Conservation (phyloP, 257 asterid genomes). For the Henckelia pumila region DNA sequence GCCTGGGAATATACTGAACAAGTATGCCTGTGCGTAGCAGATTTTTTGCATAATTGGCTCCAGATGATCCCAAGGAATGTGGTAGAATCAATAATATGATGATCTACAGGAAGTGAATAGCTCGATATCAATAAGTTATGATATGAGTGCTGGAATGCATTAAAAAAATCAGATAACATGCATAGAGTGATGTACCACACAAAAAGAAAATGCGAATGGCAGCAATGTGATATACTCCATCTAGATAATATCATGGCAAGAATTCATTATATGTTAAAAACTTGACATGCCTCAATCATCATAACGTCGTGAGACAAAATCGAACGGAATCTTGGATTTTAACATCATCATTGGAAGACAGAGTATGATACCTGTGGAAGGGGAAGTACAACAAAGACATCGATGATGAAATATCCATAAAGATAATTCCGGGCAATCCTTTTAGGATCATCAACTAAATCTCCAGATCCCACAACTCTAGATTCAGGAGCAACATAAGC, state of each 20-base stretch:
- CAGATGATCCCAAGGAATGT: slow-evolving; percentile 38
- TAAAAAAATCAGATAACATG: neutral
- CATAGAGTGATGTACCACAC: neutral
- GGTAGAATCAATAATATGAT: slow-evolving; percentile 58
- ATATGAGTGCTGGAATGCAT: neutral
- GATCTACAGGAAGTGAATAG: slow-evolving; percentile 43
- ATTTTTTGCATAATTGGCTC: slow-evolving; percentile 65
- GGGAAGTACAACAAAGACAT: slow-evolving; percentile 62
- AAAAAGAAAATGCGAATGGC: slow-evolving; percentile 4
- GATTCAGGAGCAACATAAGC: slow-evolving; percentile 91
- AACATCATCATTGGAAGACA: slow-evolving; percentile 7
- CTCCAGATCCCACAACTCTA: slow-evolving; percentile 84
- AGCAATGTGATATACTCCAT: neutral
- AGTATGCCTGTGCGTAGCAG: slow-evolving; percentile 62
- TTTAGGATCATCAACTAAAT: slow-evolving; percentile 70
- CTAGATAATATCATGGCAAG: neutral
- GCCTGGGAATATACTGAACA: slow-evolving; percentile 67
- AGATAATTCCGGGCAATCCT: slow-evolving; percentile 71
- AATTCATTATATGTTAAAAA: neutral
- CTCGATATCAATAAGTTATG: neutral
- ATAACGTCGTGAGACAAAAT: neutral
- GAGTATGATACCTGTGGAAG: slow-evolving; percentile 65
- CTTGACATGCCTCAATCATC: neutral
- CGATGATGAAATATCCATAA: slow-evolving; percentile 52
- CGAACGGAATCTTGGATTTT: neutral